These are phyloP conservation scores for Thielaviopsis populi DNA, from an alignment of 2,329 filamentous ascomycete genomes.

Conservation along the genomic window DNA sequence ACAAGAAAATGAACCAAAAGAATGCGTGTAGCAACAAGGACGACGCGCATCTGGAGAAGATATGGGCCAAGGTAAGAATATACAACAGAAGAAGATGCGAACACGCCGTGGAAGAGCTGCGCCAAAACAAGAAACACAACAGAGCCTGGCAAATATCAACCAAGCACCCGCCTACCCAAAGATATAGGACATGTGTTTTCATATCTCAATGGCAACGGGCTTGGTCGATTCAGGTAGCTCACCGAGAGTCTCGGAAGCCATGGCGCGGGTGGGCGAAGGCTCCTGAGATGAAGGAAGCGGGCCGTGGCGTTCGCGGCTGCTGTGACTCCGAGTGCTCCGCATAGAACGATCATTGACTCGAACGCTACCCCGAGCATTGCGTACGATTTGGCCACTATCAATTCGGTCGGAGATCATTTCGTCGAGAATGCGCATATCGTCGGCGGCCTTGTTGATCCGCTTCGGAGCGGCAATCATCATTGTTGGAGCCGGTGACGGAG, in stretches of 20 bases:
- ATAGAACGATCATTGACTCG: conserved; percentile 24
- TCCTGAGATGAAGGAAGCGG: conserved; percentile 12
- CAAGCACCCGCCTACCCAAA: background rate
- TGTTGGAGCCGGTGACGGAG: conserved; percentile 21
- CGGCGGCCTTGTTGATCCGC: conserved; percentile 54
- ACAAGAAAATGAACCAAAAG: conserved; percentile 5
- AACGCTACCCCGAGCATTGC: conserved; percentile 51
- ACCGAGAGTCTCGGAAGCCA: background rate
- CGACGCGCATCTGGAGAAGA: background rate
- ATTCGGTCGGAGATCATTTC: conserved; percentile 91
- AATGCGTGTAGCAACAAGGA: background rate
- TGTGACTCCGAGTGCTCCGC: conserved; percentile 12
- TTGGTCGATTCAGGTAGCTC: conserved; percentile 5
- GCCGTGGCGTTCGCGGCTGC: conserved; percentile 5
- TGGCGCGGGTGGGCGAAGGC: conserved; percentile 6
- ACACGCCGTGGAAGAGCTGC: background rate
- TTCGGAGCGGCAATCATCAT: conserved; percentile 21
- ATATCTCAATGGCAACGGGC: conserved; percentile 11
- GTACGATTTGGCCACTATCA: conserved; percentile 56
- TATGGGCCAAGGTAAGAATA: background rate
- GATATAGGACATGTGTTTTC: background rate
- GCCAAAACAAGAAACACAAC: background rate
- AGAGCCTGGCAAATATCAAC: background rate
- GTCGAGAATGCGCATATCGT: conserved; percentile 91
- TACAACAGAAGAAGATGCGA: conserved; percentile 7